Evolutionary conservation across 805 yeast species (phyloP), one percentile per base, ranked within the genome.

Genomic region (Crinitomyces ghanaensis): DNA sequence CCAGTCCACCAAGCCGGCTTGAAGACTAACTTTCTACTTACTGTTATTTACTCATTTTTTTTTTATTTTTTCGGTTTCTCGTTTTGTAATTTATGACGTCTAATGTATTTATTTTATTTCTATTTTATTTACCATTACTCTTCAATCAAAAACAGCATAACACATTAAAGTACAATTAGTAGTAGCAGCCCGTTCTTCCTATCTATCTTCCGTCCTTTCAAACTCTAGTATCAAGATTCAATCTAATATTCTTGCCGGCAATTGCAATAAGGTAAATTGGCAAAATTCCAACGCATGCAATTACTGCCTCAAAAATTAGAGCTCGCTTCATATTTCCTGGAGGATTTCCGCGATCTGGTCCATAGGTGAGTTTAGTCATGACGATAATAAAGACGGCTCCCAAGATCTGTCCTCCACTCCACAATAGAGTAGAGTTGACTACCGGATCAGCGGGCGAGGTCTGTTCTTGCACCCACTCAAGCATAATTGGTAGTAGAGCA

Each of bases 381-480:
- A 43, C 31, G 18, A 53, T 51, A 33, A 54, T 50, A 33, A 53
- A 52, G 6, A 53, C 40, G 8, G 53, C 58, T 21, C 58, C 58
- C 15, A 53, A 35, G 9, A 49, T 23, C 36, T 53, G 51, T 16
- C 58, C 58, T 4, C 51, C 50, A 17, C 44, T 43, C 58, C 58
- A 53, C 23, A 53, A 39, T 19, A 50, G 24, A 8, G 51, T 42
- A 3, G 56, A 44, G 3, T 52, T 42, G 1, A 53, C 44, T 2
- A 53, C 56, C 6, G 55, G 53, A 9, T 50, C 46, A 7, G 49
- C 54, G 8, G 58, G 58, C 9, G 53, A 50, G 4, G 51, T 47
- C 31, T 50, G 56, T 28, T 53, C 57, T 26, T 51, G 58, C 12
- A 42, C 42, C 50, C 54, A 46, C 30, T 53, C 58, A 27, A 53